phyloP scores from a whole-genome alignment of 2,329 filamentous ascomycete species.

The Metarhizium anisopliae region DNA sequence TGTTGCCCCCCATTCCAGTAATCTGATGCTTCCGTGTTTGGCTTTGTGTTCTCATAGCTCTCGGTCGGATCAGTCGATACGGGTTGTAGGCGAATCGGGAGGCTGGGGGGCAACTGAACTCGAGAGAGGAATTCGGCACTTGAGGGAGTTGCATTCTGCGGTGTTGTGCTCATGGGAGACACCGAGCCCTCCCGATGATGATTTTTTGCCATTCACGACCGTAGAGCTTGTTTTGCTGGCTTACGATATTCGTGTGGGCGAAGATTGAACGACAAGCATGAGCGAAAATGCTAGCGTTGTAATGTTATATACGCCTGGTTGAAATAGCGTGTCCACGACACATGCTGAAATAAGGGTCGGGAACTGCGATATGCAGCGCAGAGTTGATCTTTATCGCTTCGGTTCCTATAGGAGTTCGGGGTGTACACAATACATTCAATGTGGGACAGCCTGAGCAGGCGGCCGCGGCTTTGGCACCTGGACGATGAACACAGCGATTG shows the following conservation, averaged over 20 bases:
- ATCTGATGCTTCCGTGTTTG: conserved; percentile 5
- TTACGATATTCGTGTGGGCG: not conserved
- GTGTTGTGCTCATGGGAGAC: conserved; percentile 11
- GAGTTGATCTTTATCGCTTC: too few species aligned
- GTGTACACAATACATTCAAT: too few species aligned
- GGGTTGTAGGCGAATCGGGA: conserved; percentile 6
- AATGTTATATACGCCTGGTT: not conserved
- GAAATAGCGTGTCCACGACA: not conserved
- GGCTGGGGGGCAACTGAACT: conserved; percentile 5
- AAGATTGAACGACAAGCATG: not conserved
- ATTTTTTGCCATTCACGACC: not conserved
- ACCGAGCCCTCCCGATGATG: conserved; percentile 9
- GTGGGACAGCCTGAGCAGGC: too few species aligned
- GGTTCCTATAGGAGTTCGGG: too few species aligned
- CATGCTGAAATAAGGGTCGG: not conserved
- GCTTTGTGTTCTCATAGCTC: not conserved
- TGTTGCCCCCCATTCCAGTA: conserved; percentile 12
- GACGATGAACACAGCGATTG: too few species aligned
- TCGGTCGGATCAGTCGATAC: conserved; percentile 1
- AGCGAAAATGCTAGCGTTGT: not conserved
- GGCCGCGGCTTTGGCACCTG: too few species aligned
- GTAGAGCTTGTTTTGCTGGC: not conserved
- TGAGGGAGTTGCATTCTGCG: conserved; percentile 6
- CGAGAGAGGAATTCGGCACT: conserved; percentile 5
- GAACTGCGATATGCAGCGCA: not conserved